Evolutionary conservation across 1,284 basidiomycete genomes (phyloP).

Genomic region (Cutaneotrichosporon mucoides): DNA sequence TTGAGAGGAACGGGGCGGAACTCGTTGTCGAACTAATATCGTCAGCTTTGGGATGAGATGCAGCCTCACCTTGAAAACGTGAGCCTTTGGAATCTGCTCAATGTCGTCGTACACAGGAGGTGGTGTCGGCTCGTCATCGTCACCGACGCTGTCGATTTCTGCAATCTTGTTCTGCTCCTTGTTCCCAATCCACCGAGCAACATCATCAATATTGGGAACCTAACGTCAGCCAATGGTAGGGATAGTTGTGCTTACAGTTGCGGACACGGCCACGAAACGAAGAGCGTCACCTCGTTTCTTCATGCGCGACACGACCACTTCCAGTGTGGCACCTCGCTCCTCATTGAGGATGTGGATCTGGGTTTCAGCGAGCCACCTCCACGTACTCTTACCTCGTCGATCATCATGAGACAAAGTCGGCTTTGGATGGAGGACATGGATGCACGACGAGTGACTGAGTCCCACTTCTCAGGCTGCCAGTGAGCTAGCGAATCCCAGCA

Average conservation of each 20-base stretch:
- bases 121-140: background rate
- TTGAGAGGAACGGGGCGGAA: slow-evolving; percentile 79
- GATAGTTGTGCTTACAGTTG: slow-evolving; percentile 59
- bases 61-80: slow-evolving; percentile 60
- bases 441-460: slow-evolving; percentile 70
- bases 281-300: slow-evolving; percentile 56
- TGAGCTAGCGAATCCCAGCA: no score
- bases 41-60: background rate
- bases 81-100: slow-evolving; percentile 54
- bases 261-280: slow-evolving; percentile 83
- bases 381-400: slow-evolving; percentile 69
- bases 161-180: background rate
- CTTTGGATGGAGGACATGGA: slow-evolving; percentile 7
- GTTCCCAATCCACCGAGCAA: slow-evolving; percentile 75
- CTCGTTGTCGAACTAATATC: slow-evolving; percentile 76
- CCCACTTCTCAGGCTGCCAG: slow-evolving; percentile 85
- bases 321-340: slow-evolving; percentile 79
- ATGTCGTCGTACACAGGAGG: background rate
- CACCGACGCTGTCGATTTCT: background rate
- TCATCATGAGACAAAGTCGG: slow-evolving; percentile 61
- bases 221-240: slow-evolving; percentile 4
- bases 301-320: slow-evolving; percentile 92
- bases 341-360: slow-evolving; percentile 92
- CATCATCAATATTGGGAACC: slow-evolving; percentile 80
- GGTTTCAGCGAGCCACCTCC: background rate